Percentiles rank a stretch among this genome's conserved stretches.
Conservation (phyloP, 2,329 filamentous ascomycete genomes). For the Aspergillus candidus region DNA sequence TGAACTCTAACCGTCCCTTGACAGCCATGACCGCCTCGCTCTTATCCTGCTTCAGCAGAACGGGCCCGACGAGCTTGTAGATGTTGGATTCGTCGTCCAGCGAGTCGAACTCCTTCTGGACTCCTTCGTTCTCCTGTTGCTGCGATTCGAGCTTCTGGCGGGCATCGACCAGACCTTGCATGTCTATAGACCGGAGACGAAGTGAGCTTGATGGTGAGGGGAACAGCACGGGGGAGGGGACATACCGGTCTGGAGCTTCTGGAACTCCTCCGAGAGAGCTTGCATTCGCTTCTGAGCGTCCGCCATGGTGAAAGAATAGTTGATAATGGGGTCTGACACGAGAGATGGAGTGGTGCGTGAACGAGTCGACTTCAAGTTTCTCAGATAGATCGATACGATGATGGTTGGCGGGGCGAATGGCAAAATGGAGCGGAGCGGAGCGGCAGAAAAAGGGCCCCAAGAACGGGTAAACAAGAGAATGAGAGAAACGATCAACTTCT, state of each 20-base stretch:
- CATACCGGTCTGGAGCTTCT: constrained; percentile 75
- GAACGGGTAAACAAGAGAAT: constrained; percentile 12
- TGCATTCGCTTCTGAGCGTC: constrained; percentile 73
- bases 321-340: not conserved
- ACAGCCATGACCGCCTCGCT: constrained; percentile 85
- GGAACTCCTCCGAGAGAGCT: constrained; percentile 77
- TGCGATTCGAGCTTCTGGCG: constrained; percentile 89
- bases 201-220: not conserved
- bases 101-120: constrained; percentile 81
- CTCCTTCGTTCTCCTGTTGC: constrained; percentile 83
- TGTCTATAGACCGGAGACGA: constrained; percentile 18
- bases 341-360: not conserved
- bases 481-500: constrained; percentile 4
- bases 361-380: too few relatives aligned
- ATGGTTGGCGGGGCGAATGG: constrained; percentile 19
- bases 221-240: not conserved
- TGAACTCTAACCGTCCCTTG: constrained; percentile 84
- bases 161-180: constrained; percentile 68
- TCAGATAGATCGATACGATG: constrained; percentile 5
- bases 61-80: constrained; percentile 91
- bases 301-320: constrained; percentile 48
- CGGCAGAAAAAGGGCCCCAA: constrained; percentile 10
- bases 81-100: constrained; percentile 79
- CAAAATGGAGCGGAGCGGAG: constrained; percentile 17
- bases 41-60: constrained; percentile 91